A percentile compares a stretch with the other conserved stretches of the same genome.
phyloP scores from a whole-genome alignment of 352 stramenopile genomes.

The Phytophthora macrochlamydospora region DNA sequence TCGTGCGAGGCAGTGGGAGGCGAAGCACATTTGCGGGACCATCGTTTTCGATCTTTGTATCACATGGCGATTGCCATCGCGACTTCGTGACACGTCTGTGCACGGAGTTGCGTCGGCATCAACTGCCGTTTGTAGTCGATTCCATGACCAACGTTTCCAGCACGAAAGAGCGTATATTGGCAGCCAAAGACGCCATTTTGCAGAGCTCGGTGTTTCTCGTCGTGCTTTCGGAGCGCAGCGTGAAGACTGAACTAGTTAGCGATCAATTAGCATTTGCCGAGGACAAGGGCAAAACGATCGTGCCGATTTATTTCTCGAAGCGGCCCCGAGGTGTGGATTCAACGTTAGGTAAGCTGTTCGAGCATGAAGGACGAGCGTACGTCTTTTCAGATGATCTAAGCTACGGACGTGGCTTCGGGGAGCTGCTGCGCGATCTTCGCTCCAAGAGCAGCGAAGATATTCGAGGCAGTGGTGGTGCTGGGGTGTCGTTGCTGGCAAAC shows the following conservation, averaged over 20 bases:
- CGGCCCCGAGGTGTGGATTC: constrained; percentile 49
- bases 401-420: constrained; percentile 67
- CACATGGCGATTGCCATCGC: constrained; percentile 74
- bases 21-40: constrained; percentile 25
- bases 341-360: constrained; percentile 40
- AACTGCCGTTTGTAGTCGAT: constrained; percentile 60
- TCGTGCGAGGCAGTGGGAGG: constrained; percentile 37
- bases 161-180: constrained; percentile 77
- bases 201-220: constrained; percentile 74
- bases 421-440: constrained; percentile 54
- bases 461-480: constrained; percentile 16
- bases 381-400: constrained; percentile 70
- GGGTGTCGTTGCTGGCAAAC: constrained; percentile 30
- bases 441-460: constrained; percentile 20
- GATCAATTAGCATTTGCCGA: constrained; percentile 85
- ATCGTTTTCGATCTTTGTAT: constrained; percentile 72
- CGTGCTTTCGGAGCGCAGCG: constrained; percentile 74
- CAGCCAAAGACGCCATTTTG: constrained; percentile 80
- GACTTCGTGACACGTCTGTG: constrained; percentile 70
- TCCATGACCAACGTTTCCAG: constrained; percentile 74
- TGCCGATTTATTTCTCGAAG: constrained; percentile 74
- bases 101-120: constrained; percentile 52
- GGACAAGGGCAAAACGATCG: constrained; percentile 80
- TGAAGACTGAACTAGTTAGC: constrained; percentile 82
- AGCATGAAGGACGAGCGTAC: constrained; percentile 40